These are phyloP conservation scores for Hyaloscypha hepaticicola DNA, from an alignment of 495 filamentous ascomycete species.

Conservation along the genomic window DNA sequence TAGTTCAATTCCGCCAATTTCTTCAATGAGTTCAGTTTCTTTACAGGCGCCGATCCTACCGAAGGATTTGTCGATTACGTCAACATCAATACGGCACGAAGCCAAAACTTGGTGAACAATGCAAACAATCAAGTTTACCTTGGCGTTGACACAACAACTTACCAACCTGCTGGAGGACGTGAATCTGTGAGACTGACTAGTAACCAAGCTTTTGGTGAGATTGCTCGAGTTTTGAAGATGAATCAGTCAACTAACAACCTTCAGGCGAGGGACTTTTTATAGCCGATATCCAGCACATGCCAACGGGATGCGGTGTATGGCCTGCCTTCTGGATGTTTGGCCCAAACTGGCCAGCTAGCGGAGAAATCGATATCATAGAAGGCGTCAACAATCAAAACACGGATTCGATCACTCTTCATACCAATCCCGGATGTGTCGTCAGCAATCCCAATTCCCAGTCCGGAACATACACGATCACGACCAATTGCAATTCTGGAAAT, in stretches of 20 bases:
- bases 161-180: slow-evolving; percentile 46
- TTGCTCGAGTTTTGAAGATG: slow-evolving; percentile 57
- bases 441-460: slow-evolving; percentile 43
- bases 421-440: slow-evolving; percentile 58
- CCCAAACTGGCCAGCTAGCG: slow-evolving; percentile 64
- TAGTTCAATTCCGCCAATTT: slow-evolving; percentile 32
- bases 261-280: slow-evolving; percentile 70
- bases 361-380: slow-evolving; percentile 85
- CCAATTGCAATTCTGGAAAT: slow-evolving; percentile 55
- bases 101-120: slow-evolving; percentile 58
- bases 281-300: slow-evolving; percentile 74
- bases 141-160: slow-evolving; percentile 43
- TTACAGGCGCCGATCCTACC: slow-evolving; percentile 49
- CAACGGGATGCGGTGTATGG: slow-evolving; percentile 59
- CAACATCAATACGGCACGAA: slow-evolving; percentile 40
- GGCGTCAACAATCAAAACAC: slow-evolving; percentile 61
- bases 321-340: slow-evolving; percentile 71
- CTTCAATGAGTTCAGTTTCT: slow-evolving; percentile 34
- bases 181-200: slow-evolving; percentile 64
- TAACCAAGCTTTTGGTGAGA: slow-evolving; percentile 55
- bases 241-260: slow-evolving; percentile 63
- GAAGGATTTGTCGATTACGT: slow-evolving; percentile 63
- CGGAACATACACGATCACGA: slow-evolving; percentile 44
- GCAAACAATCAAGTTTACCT: slow-evolving; percentile 43
- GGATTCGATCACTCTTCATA: slow-evolving; percentile 71